A percentile compares a stretch with the other conserved stretches of the same genome.
These are phyloP conservation scores for Crataegus laevigata DNA, from an alignment of 306 rosid genomes.

Conservation along the genomic window DNA sequence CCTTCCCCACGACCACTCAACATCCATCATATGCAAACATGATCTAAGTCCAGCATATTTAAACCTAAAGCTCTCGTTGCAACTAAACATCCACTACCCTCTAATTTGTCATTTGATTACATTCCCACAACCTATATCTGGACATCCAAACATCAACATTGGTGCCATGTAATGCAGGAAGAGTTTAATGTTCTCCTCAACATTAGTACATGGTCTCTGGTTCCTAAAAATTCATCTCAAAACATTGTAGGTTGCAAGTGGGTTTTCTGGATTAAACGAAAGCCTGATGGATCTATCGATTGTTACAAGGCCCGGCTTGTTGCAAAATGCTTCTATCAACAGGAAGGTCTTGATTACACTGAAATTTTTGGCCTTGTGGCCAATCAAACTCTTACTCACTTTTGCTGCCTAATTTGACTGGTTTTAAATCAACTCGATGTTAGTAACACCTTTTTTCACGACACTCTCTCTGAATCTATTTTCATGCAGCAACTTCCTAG, in stretches of 20 bases:
- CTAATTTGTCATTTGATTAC: not conserved
- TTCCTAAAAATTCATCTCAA: not conserved
- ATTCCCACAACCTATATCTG: not conserved
- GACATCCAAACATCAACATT: no score
- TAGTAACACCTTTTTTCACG: rapidly evolving
- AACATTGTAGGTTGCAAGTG: no score
- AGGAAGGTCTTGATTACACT: no score
- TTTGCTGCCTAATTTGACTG: no score
- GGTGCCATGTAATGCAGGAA: not conserved
- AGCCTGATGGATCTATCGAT: no score
- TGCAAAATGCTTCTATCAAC: not conserved
- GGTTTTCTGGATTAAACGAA: not conserved
- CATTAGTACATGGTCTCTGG: not conserved
- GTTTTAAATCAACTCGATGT: not conserved
- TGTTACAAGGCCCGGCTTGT: no score
- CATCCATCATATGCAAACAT: not conserved
- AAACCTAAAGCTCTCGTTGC: not conserved
- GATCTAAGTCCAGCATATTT: not conserved
- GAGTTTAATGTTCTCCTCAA: not conserved
- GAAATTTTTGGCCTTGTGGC: not conserved
- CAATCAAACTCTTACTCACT: no score
- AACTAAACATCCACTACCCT: not conserved
- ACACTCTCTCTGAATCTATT: rapidly evolving
- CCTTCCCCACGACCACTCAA: not conserved
- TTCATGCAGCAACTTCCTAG: not conserved